phyloP scores from a whole-genome alignment of 2,329 filamentous ascomycete species.

The Acarospora socialis region DNA sequence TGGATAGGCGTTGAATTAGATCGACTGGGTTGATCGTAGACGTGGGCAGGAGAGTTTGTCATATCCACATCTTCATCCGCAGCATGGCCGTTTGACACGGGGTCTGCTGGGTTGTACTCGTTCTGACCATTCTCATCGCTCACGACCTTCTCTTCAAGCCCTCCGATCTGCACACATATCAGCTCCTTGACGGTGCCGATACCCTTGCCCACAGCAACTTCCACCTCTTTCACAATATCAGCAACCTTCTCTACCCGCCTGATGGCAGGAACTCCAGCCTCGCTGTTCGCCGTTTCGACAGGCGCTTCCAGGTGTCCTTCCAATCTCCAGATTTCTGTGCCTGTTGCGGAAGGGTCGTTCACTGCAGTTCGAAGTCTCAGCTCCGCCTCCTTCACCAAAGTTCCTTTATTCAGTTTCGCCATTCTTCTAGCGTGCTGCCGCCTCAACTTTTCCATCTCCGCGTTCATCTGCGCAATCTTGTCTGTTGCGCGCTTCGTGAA shows the following conservation, averaged over 20 bases:
- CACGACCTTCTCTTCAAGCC: conserved; percentile 46
- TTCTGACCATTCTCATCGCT: not conserved
- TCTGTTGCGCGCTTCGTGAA: conserved; percentile 67
- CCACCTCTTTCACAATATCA: conserved; percentile 61
- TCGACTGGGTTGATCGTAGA: too few species aligned
- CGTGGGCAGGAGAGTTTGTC: too few species aligned
- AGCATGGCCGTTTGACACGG: not conserved
- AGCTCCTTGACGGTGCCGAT: conserved; percentile 51
- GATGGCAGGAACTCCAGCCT: conserved; percentile 23
- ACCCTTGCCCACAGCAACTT: conserved; percentile 53
- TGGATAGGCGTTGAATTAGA: too few species aligned
- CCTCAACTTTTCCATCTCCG: conserved; percentile 76
- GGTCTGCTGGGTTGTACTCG: not conserved
- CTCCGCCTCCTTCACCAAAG: conserved; percentile 59
- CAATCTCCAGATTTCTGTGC: conserved; percentile 47
- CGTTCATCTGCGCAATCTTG: conserved; percentile 57
- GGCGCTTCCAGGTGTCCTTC: conserved; percentile 36
- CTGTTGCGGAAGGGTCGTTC: conserved; percentile 39
- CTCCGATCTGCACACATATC: conserved; percentile 63
- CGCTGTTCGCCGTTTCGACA: conserved; percentile 12
- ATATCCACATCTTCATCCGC: too few species aligned
- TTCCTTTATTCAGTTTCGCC: conserved; percentile 57
- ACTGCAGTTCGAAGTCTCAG: conserved; percentile 55
- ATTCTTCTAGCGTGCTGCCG: conserved; percentile 62
- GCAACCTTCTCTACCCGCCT: conserved; percentile 41